Evolutionary conservation across 169 alveolate genomes (phyloP), one percentile per base, ranked within the genome.

Genomic region (Plasmodium malariae): DNA sequence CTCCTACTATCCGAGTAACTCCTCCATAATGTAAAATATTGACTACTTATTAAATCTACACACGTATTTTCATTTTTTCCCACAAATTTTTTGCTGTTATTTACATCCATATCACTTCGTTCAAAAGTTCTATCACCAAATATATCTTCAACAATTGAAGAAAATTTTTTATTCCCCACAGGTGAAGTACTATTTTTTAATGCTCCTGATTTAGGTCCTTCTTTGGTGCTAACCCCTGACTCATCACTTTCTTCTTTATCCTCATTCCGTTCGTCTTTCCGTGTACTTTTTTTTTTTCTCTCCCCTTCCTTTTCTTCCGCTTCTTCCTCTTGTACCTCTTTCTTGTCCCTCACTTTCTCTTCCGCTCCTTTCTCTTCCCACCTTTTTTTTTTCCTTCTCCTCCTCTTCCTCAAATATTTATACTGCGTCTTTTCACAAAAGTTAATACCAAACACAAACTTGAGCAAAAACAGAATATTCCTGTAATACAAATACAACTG

Each of bases 391-490:
- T 55, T 43, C 3, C n/a, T 2, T 1, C 14, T 3, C 28, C 54
- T 63, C 45, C 51, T 19, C 48, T 45, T 85, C 34, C 45, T 34
- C n/a, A 67, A 54, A 85, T 54, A 78, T 36, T 34, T 78, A 57
- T 87, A 76, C 24, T 17, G 51, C 6, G 92, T 87, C 19, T 65
- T 69, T 24, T 87, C 87, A 63, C 43, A 21, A 69, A 85, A 67
- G 55, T 85, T 67, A 21, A 85, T 32, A 4, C 63, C 28, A 12
- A 85, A 85, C 0, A 68, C 72, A 45, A 85, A 85, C 6, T 45
- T 68, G 24, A 68, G 51, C 24, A 85, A 57, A 43, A 54, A 68
- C 0, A 67, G 48, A 32, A 69, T 70, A 17, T 85, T 67, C 21
- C 40, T 54, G 45, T 85, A 70, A 0, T 17, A 59, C 26, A 55